These are phyloP conservation scores for Leishmania mexicana DNA, from an alignment of 208 protist genomes.

Conservation along the genomic window DNA sequence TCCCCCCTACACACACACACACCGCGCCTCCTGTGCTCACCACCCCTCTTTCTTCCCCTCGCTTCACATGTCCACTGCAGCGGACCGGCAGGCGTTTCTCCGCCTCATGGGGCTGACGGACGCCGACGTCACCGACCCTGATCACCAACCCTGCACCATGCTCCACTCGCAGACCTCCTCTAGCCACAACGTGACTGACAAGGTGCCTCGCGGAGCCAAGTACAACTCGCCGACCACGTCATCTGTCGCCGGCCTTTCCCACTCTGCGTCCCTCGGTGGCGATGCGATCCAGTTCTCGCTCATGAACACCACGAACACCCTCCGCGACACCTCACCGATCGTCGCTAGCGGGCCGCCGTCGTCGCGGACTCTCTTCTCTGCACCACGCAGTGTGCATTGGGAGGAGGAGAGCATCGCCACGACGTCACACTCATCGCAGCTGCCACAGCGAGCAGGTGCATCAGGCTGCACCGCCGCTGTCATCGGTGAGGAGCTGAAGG, in stretches of 20 bases:
- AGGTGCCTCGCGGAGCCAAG: neutral
- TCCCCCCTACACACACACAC: neutral
- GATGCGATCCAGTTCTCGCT: constrained; percentile 3
- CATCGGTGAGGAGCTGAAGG: constrained; percentile 72
- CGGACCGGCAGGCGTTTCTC: constrained; percentile 76
- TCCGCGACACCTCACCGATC: neutral
- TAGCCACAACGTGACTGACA: neutral
- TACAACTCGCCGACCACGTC: constrained; percentile 7
- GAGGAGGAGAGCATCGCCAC: constrained; percentile 4
- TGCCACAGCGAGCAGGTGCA: neutral
- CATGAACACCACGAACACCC: constrained; percentile 1
- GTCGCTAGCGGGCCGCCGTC: constrained; percentile 7
- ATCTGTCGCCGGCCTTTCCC: constrained; percentile 25
- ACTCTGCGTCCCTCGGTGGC: constrained; percentile 22
- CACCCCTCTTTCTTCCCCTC: constrained; percentile 7
- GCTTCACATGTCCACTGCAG: constrained; percentile 25
- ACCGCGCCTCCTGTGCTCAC: neutral
- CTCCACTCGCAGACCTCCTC: neutral
- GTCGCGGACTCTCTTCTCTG: neutral
- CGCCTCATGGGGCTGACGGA: constrained; percentile 70
- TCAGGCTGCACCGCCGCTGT: neutral
- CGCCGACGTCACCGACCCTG: constrained; percentile 72
- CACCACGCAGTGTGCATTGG: constrained; percentile 12
- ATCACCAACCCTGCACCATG: neutral
- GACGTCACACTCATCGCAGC: constrained; percentile 5